Percentiles rank a stretch among this genome's conserved stretches.
Evolutionary conservation across 2,329 filamentous ascomycete genomes (phyloP).

Genomic region (Trichoderma citrinoviride): DNA sequence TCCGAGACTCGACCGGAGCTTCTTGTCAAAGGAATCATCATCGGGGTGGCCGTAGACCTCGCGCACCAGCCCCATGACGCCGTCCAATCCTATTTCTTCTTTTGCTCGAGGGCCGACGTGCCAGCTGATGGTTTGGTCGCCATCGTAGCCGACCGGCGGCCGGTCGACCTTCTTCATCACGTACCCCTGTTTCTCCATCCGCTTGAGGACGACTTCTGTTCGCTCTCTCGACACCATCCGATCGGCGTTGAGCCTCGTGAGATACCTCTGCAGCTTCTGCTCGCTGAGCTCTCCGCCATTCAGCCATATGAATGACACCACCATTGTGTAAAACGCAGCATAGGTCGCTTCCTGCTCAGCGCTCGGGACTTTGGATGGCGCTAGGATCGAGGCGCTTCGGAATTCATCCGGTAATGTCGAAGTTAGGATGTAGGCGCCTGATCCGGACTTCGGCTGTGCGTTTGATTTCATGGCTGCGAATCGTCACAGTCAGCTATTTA

Average conservation of each 20-base stretch:
- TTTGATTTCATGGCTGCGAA: slow-evolving; percentile 43
- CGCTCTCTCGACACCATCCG: slow-evolving; percentile 70
- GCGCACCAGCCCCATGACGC: slow-evolving; percentile 68
- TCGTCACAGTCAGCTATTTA: background rate
- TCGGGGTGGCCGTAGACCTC: slow-evolving; percentile 54
- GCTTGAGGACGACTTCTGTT: slow-evolving; percentile 71
- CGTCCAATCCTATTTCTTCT: slow-evolving; percentile 76
- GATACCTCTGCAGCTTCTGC: slow-evolving; percentile 71
- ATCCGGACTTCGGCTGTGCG: slow-evolving; percentile 53
- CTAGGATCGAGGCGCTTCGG: slow-evolving; percentile 63
- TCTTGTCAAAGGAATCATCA: slow-evolving; percentile 55
- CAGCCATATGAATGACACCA: slow-evolving; percentile 74
- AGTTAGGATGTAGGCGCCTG: slow-evolving; percentile 73
- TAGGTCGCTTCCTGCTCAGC: slow-evolving; percentile 73
- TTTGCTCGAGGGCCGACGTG: slow-evolving; percentile 81
- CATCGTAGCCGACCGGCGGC: slow-evolving; percentile 50
- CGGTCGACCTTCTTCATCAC: slow-evolving; percentile 70
- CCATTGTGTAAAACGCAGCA: slow-evolving; percentile 73
- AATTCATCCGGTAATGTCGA: slow-evolving; percentile 69
- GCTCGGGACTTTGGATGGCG: slow-evolving; percentile 65
- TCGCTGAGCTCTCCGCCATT: slow-evolving; percentile 73
- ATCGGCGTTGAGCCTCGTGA: slow-evolving; percentile 72
- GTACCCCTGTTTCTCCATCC: slow-evolving; percentile 80
- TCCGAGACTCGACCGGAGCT: slow-evolving; percentile 61
- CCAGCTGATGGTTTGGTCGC: slow-evolving; percentile 77